phyloP scores from a whole-genome alignment of 257 asterid genomes.

The Nicotiana otophora region DNA sequence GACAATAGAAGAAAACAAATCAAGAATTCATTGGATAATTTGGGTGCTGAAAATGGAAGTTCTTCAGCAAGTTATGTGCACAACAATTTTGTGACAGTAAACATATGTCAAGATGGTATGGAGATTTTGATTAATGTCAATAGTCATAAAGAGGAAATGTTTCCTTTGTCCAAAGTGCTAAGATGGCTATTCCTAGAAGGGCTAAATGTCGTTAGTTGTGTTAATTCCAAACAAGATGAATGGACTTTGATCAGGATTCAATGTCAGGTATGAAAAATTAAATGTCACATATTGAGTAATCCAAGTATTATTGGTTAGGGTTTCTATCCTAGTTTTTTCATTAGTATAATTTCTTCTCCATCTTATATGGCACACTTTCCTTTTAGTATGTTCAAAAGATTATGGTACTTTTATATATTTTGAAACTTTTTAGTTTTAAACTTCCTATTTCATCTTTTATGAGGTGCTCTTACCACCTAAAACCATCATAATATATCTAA shows the following conservation, averaged over 20 bases:
- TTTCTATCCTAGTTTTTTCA: not conserved
- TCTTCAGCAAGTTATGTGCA: not conserved
- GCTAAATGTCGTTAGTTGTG: conserved; percentile 23
- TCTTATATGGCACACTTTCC: not conserved
- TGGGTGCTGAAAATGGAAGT: not conserved
- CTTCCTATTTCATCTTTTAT: too few relatives aligned
- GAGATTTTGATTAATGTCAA: conserved; percentile 25
- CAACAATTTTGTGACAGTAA: conserved; percentile 10
- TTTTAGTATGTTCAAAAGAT: too few relatives aligned
- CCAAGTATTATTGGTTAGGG: not conserved
- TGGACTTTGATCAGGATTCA: conserved; percentile 25
- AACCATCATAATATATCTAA: too few relatives aligned
- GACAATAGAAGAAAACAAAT: conserved; percentile 11
- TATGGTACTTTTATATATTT: too few relatives aligned
- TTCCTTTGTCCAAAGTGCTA: conserved; percentile 32
- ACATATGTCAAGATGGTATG: conserved; percentile 4
- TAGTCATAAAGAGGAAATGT: not conserved
- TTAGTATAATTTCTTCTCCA: too few relatives aligned
- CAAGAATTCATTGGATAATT: not conserved
- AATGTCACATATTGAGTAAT: not conserved
- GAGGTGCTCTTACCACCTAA: too few relatives aligned
- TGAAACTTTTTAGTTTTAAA: too few relatives aligned
- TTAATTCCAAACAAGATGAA: conserved; percentile 10
- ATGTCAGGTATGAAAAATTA: conserved; percentile 17
- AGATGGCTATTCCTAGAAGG: conserved; percentile 10